phyloP scores from a whole-genome alignment of 352 stramenopile species.

The Phytopythium oedochilum region DNA sequence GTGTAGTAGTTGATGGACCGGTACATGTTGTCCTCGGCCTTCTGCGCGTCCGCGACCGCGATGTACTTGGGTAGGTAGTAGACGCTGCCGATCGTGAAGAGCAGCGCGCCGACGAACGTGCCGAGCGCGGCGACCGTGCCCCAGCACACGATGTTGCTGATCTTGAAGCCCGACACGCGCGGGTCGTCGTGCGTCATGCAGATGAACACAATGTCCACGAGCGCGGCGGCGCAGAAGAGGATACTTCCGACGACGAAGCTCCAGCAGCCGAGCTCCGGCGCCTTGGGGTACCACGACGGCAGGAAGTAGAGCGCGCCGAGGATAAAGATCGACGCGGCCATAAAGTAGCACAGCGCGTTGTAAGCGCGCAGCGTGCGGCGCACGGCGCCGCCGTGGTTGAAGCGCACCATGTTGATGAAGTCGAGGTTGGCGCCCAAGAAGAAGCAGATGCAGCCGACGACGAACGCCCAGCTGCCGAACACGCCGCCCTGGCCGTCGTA shows the following conservation, averaged over 20 bases:
- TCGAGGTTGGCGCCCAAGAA: conserved; percentile 62
- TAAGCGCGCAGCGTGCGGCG: conserved; percentile 55
- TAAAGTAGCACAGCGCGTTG: conserved; percentile 58
- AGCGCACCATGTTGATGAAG: conserved; percentile 61
- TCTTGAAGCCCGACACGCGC: conserved; percentile 33
- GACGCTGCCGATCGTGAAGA: conserved; percentile 77
- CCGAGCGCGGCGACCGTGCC: conserved; percentile 34
- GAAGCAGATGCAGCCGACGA: conserved; percentile 73
- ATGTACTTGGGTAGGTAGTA: conserved; percentile 82
- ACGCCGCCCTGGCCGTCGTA: conserved; percentile 55
- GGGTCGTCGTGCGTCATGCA: conserved; percentile 52
- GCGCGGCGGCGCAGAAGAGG: conserved; percentile 50
- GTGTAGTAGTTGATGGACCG: conserved; percentile 72
- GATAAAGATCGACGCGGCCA: conserved; percentile 66
- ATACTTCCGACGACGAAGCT: conserved; percentile 70
- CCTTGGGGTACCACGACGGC: conserved; percentile 63
- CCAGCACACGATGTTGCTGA: conserved; percentile 58
- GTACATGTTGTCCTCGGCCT: conserved; percentile 65
- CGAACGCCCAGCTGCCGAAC: conserved; percentile 63
- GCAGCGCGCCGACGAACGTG: conserved; percentile 58
- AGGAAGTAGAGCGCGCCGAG: conserved; percentile 80
- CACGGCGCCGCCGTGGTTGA: conserved; percentile 44
- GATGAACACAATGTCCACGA: conserved; percentile 67
- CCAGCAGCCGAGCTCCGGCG: conserved; percentile 64
- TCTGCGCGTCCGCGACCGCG: conserved; percentile 36